Evolutionary conservation across 768 basidiomycete genomes (phyloP), one percentile per base, ranked within the genome.

Genomic region (Xerocomus brunneocitrinus): DNA sequence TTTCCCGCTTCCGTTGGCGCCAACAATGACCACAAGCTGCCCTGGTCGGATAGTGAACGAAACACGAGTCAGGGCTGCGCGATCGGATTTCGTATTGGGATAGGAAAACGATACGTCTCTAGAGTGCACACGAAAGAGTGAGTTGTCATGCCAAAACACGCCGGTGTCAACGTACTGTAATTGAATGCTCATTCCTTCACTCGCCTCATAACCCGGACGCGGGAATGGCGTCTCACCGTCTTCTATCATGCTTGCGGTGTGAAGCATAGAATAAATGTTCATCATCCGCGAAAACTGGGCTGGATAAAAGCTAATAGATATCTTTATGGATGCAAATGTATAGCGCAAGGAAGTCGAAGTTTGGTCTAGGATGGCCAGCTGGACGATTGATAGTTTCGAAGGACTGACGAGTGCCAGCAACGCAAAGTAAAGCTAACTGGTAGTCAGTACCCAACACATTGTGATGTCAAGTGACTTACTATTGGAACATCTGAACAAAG

Each of bases 81-180:
- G 59, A 24, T 61, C 54, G 14, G 63, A 54, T 16, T 60, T 57
- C 47, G 67, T 68, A 22, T 72, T 75, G 0, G 81, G 81, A 57
- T 85, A 85, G 9, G 68, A 62, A 53, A 85, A 85, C 0, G 69
- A 68, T 0, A 84, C 73, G 47, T 82, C 61, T 19, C 83, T 84
- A 38, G 2, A 34, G 5, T n/a, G 10, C n/a, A 34, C 8, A n/a
- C 1, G 5, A 22, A 5, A 42, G 9, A 3, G 22, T 46, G 45
- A 31, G 41, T n/a, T 28, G 2, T 8, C 38, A 32, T 5, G 8
- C 7, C 16, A 13, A n/a, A 24, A 5, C 10, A 14, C 13, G 14
- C 31, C 2, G 8, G 8, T 13, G 36, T 43, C 34, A 4, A 28
- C 57, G 9, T 43, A 67, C 66, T 50, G 50, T 3, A 66, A 27